These are phyloP conservation scores for Amanita muscaria DNA, from an alignment of 768 basidiomycete species.

Conservation along the genomic window DNA sequence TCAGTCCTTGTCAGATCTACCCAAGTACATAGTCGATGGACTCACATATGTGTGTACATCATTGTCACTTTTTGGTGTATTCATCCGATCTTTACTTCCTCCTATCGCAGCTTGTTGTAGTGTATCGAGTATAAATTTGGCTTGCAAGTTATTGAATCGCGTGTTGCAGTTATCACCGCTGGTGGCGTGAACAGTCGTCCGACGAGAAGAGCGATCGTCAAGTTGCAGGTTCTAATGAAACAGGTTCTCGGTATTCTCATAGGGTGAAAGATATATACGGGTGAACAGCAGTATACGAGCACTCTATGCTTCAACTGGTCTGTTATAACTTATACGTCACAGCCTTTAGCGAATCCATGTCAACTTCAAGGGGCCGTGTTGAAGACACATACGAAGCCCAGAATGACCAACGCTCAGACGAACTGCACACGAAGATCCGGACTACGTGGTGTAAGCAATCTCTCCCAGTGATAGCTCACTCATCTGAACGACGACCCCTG, in stretches of 20 bases:
- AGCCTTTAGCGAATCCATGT: no score
- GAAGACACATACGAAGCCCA: conserved; percentile 78
- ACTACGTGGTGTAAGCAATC: conserved; percentile 61
- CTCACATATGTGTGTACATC: conserved; percentile 8
- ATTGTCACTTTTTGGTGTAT: conserved; percentile 3
- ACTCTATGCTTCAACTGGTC: background rate
- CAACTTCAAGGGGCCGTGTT: conserved; percentile 32
- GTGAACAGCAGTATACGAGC: no score
- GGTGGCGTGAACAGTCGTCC: no score
- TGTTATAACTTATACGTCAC: no score
- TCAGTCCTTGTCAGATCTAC: no score
- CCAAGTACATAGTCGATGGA: no score
- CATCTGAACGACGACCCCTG: conserved; percentile 2
- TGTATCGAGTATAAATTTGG: background rate
- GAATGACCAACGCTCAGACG: conserved; percentile 79
- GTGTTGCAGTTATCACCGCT: no score
- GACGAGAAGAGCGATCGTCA: no score
- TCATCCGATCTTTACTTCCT: background rate
- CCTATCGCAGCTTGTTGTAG: background rate
- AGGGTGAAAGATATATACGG: no score
- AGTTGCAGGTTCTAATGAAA: no score
- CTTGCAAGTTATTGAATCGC: no score
- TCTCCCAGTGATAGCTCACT: background rate
- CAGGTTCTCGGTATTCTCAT: no score
- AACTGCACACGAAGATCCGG: conserved; percentile 77